Conservation (phyloP, 768 basidiomycete genomes). For the Pleurotus citrinopileatus region DNA sequence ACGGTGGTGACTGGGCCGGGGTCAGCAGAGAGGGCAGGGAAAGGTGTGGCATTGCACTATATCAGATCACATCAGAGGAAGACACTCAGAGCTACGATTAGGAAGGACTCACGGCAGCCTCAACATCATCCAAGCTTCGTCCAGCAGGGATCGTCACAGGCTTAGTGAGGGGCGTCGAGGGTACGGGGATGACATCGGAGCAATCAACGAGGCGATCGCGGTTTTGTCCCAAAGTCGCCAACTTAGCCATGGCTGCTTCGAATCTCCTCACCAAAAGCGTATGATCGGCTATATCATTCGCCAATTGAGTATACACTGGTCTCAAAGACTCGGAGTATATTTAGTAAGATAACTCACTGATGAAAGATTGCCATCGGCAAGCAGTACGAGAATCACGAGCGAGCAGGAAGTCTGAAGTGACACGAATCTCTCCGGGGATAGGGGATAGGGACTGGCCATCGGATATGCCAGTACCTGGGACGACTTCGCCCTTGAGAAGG, state of each 20-base stretch:
- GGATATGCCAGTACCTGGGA: conserved; percentile 23
- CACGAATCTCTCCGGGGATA: conserved; percentile 26
- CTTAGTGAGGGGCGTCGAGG: conserved; percentile 11
- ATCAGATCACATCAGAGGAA: neutral
- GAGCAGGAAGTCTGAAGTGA: conserved; percentile 25
- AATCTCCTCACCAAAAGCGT: conserved; percentile 21
- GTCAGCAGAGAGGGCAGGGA: conserved; percentile 9
- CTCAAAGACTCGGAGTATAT: no score
- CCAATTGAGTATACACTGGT: no score
- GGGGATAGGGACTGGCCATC: conserved; percentile 21
- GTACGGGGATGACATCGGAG: conserved; percentile 23
- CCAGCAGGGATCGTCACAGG: conserved; percentile 25
- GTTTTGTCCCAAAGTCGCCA: conserved; percentile 26
- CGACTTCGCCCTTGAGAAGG: conserved; percentile 21
- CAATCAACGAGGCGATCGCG: conserved; percentile 22
- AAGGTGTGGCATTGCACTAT: conserved; percentile 19
- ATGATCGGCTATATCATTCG: conserved; percentile 22
- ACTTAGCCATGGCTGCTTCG: conserved; percentile 27
- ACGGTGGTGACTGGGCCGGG: conserved; percentile 7
- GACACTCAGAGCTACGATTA: neutral
- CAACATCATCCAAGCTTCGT: conserved; percentile 23
- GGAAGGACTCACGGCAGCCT: conserved; percentile 20
- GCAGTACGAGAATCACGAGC: conserved; percentile 31
- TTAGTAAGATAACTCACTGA: no score
- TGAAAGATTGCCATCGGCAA: conserved; percentile 37